phyloP scores from a whole-genome alignment of 768 basidiomycete species.

The Bullera alba region DNA sequence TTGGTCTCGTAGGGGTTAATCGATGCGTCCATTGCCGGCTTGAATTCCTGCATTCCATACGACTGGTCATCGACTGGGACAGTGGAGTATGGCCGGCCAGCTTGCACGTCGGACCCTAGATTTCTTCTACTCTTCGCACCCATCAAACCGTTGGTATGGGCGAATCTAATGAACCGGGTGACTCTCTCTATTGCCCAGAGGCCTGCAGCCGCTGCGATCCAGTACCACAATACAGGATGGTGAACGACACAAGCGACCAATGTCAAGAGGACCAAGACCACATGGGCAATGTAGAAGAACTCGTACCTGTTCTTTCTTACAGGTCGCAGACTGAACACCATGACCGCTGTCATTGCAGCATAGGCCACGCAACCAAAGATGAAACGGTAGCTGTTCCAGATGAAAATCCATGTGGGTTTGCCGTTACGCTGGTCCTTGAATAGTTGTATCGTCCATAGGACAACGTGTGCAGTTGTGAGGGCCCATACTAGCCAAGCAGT shows the following conservation, averaged over 20 bases:
- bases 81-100: conserved; percentile 21
- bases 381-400: conserved; percentile 59
- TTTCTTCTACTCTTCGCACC: conserved; percentile 23
- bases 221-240: conserved; percentile 60
- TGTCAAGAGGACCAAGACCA: conserved; percentile 59
- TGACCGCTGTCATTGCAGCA: conserved; percentile 37
- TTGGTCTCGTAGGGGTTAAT: neutral
- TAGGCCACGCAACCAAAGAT: conserved; percentile 55
- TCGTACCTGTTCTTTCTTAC: conserved; percentile 43
- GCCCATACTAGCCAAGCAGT: conserved; percentile 64
- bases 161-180: conserved; percentile 55
- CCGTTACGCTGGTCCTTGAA: conserved; percentile 52
- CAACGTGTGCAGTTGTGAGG: conserved; percentile 57
- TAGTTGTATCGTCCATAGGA: conserved; percentile 65
- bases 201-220: conserved; percentile 60
- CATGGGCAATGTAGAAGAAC: conserved; percentile 60
- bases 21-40: neutral
- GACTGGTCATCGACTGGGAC: neutral
- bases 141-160: conserved; percentile 58
- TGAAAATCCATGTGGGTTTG: conserved; percentile 48
- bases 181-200: conserved; percentile 62
- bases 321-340: conserved; percentile 32
- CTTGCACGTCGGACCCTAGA: conserved; percentile 9
- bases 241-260: conserved; percentile 60
- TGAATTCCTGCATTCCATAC: conserved; percentile 18